Base-by-base conservation (phyloP, 2,329 filamentous ascomycete genomes). In the Bipolaris cookei region DNA sequence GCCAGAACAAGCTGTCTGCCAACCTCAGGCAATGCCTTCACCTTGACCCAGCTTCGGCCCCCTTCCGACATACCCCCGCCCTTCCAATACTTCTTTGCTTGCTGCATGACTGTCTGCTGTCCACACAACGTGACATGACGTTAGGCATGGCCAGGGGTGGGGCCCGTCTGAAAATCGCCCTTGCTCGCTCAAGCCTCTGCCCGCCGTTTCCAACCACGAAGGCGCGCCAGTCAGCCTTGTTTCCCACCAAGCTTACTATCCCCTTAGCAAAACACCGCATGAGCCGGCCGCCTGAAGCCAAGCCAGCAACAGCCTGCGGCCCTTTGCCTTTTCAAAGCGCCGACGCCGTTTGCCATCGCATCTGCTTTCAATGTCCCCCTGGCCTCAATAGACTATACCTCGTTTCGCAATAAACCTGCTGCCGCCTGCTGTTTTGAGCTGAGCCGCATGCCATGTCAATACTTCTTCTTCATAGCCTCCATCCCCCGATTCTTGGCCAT, bases 61-160 rank as follows among this genome's bases (percentile, higher is more conserved):
- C 55, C 25, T 41, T 52, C 38, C 46, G 47, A 43, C 49, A 51
- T 18, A 39, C 43, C 39, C 55, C 51, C 43, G n/a, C 56, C 38
- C 35, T 56, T 56, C 45, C 51, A 48, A 59, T 49, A 46, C 47
- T 28, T 28, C 25, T 28, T 48, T 48, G 14, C 44, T 28, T n/a
- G 51, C 50, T 32, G 56, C 46, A 55, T 21, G 51, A 46, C 42
- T 28, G 35, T 50, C 32, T 13, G 41, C 41, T 28, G 41, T 28
- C 21, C 55, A 47, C 51, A 47, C 56, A 39, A 35, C 41, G 42
- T 41, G 14, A 16, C 42, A 61, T 61, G 59, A 61, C 59, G 56
- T 59, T 28, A 28, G 25, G 25, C 25, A 28, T 48, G 35, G 18
- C 42, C 34, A 25, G 38, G 38, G 38, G 45, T 49, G 44, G 34